phyloP scores from a whole-genome alignment of 495 filamentous ascomycete species.

The Terfezia boudieri region DNA sequence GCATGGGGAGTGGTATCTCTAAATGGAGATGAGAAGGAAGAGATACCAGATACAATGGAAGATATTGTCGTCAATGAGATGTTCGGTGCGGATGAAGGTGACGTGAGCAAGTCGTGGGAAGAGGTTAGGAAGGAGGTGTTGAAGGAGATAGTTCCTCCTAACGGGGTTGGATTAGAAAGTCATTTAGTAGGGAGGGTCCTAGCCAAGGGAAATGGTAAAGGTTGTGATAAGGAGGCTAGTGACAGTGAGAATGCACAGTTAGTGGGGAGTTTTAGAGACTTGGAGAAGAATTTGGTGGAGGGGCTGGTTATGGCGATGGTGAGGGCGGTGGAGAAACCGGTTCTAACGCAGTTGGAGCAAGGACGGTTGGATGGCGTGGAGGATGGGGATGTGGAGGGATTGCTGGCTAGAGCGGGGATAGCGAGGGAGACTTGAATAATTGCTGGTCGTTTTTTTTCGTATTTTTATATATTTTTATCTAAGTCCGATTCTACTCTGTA shows the following conservation, averaged over 20 bases:
- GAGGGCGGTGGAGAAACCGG: not conserved
- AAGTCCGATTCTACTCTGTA: too few relatives aligned
- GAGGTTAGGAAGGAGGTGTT: not conserved
- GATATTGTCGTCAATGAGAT: not conserved
- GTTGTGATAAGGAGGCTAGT: not conserved
- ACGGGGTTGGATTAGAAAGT: not conserved
- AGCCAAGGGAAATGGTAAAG: not conserved
- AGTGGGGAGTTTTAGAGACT: not conserved
- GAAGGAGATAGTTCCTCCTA: not conserved
- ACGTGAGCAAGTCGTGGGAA: not conserved
- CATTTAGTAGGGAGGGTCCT: not conserved
- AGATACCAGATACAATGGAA: not conserved
- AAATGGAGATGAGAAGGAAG: not conserved
- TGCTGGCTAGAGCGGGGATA: slow-evolving; percentile 36
- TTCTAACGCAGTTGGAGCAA: not conserved
- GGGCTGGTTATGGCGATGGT: not conserved
- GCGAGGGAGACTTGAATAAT: not conserved
- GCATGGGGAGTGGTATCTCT: not conserved
- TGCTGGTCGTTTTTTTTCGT: too few relatives aligned
- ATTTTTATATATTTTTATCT: too few relatives aligned
- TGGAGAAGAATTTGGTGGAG: not conserved
- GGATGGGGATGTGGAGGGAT: slow-evolving; percentile 53
- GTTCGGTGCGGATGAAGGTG: not conserved
- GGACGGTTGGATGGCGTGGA: slow-evolving; percentile 25
- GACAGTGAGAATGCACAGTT: not conserved